These are phyloP conservation scores for Pythium biforme DNA, from an alignment of 352 stramenopile species.

Conservation along the genomic window DNA sequence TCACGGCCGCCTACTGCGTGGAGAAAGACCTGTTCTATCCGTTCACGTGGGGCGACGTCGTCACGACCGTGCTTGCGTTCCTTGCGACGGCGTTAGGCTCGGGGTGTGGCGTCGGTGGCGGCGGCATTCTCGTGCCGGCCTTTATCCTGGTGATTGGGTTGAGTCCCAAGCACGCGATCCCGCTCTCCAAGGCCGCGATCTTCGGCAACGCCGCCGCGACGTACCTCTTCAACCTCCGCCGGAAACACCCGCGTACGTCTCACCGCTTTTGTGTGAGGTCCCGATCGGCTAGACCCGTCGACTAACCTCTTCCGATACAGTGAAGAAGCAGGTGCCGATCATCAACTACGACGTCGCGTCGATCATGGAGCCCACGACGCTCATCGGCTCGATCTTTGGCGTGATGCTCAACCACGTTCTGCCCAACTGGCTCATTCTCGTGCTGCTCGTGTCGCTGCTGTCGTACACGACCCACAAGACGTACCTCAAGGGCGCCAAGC, in stretches of 20 bases:
- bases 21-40: conserved; percentile 82
- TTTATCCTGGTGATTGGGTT: conserved; percentile 95
- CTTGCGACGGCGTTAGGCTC: conserved; percentile 88
- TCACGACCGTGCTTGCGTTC: conserved; percentile 71
- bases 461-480: conserved; percentile 80
- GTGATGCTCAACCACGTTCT: conserved; percentile 85
- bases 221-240: conserved; percentile 92
- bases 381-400: conserved; percentile 76
- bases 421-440: conserved; percentile 80
- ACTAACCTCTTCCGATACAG: conserved; percentile 23
- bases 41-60: conserved; percentile 66
- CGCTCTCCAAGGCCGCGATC: conserved; percentile 96
- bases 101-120: conserved; percentile 91
- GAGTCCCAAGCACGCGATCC: conserved; percentile 95
- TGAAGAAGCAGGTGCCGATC: conserved; percentile 86
- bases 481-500: conserved; percentile 63
- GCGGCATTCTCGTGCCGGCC: conserved; percentile 95
- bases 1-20: conserved; percentile 60
- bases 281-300: not conserved
- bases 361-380: conserved; percentile 96
- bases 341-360: conserved; percentile 98
- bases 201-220: conserved; percentile 96
- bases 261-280: not conserved
- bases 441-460: conserved; percentile 72
- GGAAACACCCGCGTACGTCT: conserved; percentile 88